phyloP scores from a whole-genome alignment of 2,329 filamentous ascomycete genomes.

The Dothiorella sarmentorum region DNA sequence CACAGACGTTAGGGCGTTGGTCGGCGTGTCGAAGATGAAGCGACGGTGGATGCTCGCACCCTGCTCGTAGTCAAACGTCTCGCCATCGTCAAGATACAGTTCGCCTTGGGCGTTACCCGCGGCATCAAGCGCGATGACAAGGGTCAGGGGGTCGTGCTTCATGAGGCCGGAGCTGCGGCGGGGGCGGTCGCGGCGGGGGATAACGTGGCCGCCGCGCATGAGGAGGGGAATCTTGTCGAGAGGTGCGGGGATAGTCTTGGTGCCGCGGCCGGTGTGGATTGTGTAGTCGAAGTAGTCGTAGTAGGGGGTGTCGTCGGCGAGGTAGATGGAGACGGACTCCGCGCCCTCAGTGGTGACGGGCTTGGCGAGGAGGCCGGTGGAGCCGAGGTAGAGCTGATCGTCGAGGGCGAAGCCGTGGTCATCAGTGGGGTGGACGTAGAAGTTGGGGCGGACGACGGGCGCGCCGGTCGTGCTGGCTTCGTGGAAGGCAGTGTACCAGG shows the following conservation, averaged over 20 bases:
- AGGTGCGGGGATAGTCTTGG: constrained; percentile 70
- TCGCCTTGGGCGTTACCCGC: constrained; percentile 72
- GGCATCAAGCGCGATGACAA: constrained; percentile 70
- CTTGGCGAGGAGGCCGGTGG: constrained; percentile 86
- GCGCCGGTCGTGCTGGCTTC: constrained; percentile 77
- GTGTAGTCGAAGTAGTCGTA: constrained; percentile 94
- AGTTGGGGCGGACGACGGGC: constrained; percentile 87
- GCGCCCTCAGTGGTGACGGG: constrained; percentile 78
- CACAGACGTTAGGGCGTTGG: constrained; percentile 62
- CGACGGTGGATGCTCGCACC: constrained; percentile 85
- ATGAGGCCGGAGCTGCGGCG: constrained; percentile 83
- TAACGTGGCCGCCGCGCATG: constrained; percentile 89
- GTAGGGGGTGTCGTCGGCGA: constrained; percentile 85
- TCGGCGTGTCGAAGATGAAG: constrained; percentile 61
- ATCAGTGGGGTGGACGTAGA: constrained; percentile 83
- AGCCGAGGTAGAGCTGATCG: constrained; percentile 88
- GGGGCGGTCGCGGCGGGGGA: constrained; percentile 83
- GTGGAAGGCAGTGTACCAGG: constrained; percentile 97
- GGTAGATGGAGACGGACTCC: constrained; percentile 72
- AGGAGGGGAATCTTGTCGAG: constrained; percentile 84
- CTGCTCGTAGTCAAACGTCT: constrained; percentile 81
- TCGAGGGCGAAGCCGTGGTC: constrained; percentile 86
- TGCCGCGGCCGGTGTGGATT: constrained; percentile 68
- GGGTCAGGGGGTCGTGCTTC: constrained; percentile 92
- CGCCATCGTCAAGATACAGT: constrained; percentile 89